Percentiles rank a stretch among this genome's conserved stretches.
Conservation (phyloP, 331 rosid genomes). For the Cydonia oblonga region DNA sequence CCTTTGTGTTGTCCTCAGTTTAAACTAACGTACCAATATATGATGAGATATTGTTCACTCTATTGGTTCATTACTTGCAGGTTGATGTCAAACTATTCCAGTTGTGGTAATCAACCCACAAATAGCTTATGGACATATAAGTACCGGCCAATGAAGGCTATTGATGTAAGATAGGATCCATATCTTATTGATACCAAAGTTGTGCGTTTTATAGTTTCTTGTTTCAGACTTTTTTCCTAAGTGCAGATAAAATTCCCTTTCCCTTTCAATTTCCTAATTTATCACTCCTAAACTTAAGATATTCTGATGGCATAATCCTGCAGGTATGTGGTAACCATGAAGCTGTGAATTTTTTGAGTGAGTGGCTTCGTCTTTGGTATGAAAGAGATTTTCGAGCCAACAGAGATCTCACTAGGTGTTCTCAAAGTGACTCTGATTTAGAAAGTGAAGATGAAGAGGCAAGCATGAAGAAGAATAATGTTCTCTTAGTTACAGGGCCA, state of each 20-base stretch:
- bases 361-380: conserved; percentile 73
- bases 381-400: conserved; percentile 38
- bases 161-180: conserved; percentile 37
- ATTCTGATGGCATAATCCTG: conserved; percentile 11
- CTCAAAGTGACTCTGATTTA: conserved; percentile 49
- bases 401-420: conserved; percentile 27
- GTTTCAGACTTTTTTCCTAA: not conserved
- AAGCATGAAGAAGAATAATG: conserved; percentile 56
- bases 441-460: conserved; percentile 42
- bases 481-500: conserved; percentile 83
- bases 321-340: conserved; percentile 87
- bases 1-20: conserved; percentile 5
- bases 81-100: conserved; percentile 38
- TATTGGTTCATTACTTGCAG: conserved; percentile 28
- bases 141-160: conserved; percentile 68
- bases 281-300: not conserved
- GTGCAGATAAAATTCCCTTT: not conserved
- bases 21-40: not conserved
- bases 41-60: not conserved
- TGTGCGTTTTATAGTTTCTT: conserved; percentile 1
- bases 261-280: not conserved
- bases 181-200: conserved; percentile 2
- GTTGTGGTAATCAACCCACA: conserved; percentile 32
- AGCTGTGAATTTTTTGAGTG: conserved; percentile 58
- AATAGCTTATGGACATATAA: conserved; percentile 57